phyloP scores from a whole-genome alignment of 345 rosid genomes.

The Cardamine chenopodiifolia region DNA sequence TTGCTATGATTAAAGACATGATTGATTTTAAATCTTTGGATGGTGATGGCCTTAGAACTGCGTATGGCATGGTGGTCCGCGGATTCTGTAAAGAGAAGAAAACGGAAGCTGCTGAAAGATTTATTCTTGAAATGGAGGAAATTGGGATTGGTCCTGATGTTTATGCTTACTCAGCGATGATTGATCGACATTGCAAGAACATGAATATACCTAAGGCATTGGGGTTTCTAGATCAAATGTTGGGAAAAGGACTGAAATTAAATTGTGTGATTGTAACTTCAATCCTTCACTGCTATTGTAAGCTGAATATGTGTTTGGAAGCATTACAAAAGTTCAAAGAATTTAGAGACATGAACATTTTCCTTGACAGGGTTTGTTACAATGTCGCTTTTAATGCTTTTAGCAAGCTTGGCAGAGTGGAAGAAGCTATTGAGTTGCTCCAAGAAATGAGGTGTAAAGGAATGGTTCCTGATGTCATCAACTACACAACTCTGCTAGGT shows the following conservation, averaged over 20 bases:
- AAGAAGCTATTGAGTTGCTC: conserved; percentile 55
- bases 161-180: conserved; percentile 49
- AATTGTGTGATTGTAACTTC: conserved; percentile 59
- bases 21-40: conserved; percentile 39
- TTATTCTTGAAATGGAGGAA: conserved; percentile 54
- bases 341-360: conserved; percentile 47
- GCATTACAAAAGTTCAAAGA: conserved; percentile 48
- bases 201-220: conserved; percentile 54
- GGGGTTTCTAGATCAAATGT: conserved; percentile 51
- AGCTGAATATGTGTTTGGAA: conserved; percentile 44
- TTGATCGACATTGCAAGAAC: conserved; percentile 52
- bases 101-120: conserved; percentile 54
- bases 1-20: conserved; percentile 42
- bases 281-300: conserved; percentile 63
- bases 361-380: conserved; percentile 63
- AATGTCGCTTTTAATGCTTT: conserved; percentile 56
- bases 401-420: conserved; percentile 63
- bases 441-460: conserved; percentile 58
- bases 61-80: conserved; percentile 51
- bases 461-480: conserved; percentile 56
- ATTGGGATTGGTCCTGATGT: conserved; percentile 53
- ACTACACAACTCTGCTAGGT: conserved; percentile 70
- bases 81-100: conserved; percentile 68
- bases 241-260: conserved; percentile 52
- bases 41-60: conserved; percentile 40